Base-by-base conservation (phyloP, 441 rosid genomes). In the Erodium trifolium region DNA sequence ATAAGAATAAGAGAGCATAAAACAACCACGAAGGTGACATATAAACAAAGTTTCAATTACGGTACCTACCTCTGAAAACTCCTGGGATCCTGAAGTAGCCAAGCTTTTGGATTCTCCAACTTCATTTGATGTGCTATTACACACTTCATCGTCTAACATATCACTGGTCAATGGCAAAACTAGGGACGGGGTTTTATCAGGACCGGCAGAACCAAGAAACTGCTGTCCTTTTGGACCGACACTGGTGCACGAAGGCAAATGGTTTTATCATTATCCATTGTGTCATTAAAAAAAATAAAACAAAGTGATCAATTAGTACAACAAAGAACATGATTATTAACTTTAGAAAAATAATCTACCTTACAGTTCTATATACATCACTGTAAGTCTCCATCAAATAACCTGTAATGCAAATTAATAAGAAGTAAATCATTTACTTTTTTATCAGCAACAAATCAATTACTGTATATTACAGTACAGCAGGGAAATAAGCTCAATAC, bases 161-260 rank as follows among this genome's bases (percentile, higher is more conserved):
- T 80, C 81, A 69, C 41, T 39, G 3, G 72, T 73, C 60, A 81
- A 31, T 62, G 83, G 76, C 69, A 84, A 75, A 68, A 79, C 11
- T 55, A 84, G 66, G 12, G 79, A 77, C 59, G 83, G 83, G 65
- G 80, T 83, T 72, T 79, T 66, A 80, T 84, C 83, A 41, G 82
- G 74, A 37, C 70, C 70, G 31, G 87, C 79, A 71, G 83, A 76
- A 62, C 49, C 65, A 67, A 84, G 81, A 74, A 72, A 78, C 65
- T 78, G 76, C 69, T 69, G 68, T 53, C 84, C 87, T 70, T 73
- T 78, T 4, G 59, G 65, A 71, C 80, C 68, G 23, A 84, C 75
- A 59, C 85, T 82, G 76, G 70, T 68, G 67, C 77, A 77, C 69
- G 43, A 59, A 45, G 69, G 17, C 69, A 59, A 11, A 23, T 34